Base-by-base conservation (phyloP, 2,329 filamentous ascomycete species). In the Xylariaceae sp. region DNA sequence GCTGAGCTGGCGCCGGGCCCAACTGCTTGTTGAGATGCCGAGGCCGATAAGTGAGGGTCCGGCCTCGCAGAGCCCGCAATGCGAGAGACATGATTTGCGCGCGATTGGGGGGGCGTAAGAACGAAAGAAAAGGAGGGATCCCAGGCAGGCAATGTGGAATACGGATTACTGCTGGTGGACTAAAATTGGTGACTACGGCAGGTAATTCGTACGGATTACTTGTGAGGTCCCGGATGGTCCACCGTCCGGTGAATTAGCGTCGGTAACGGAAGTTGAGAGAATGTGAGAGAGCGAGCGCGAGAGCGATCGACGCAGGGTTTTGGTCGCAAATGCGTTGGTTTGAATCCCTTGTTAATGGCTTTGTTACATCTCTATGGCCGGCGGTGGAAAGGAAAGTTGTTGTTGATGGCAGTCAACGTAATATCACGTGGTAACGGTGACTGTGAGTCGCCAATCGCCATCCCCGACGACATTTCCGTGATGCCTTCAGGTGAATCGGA, bases 21-120 rank as follows among this genome's bases (percentile, higher is more conserved):
- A 61, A 48, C 57, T 30, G 23, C 1, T 30, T 30, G 23, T 51
- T 48, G 60, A 61, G 13, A 56, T 59, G 55, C 39, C 63, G 51
- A 45, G 55, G 55, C 51, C 60, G 58, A 52, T 57, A 61, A 58
- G 62, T 51, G 61, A 68, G 60, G 61, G 51, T 53, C 17, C 56
- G 61, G 59, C 61, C 58, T 66, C 61, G 66, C 47, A 67, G 44
- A 10, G 53, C 49, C 49, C 67, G 60, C 44, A 65, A 49, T 18
- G 59, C 18, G 48, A 57, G n/a, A 7, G 60, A 60, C 60, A 65
- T 59, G 61, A 55, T 58, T 30, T 30, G 23, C 23, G 23, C 23
- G 64, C 56, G 60, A 64, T 64, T 63, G 35, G 41, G 60, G 60
- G 47, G 23, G 23, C 23, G 23, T 4, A 30, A 30, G 45, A 30